Conservation (phyloP, 768 basidiomycete genomes). For the Amanita pallidorosea region DNA sequence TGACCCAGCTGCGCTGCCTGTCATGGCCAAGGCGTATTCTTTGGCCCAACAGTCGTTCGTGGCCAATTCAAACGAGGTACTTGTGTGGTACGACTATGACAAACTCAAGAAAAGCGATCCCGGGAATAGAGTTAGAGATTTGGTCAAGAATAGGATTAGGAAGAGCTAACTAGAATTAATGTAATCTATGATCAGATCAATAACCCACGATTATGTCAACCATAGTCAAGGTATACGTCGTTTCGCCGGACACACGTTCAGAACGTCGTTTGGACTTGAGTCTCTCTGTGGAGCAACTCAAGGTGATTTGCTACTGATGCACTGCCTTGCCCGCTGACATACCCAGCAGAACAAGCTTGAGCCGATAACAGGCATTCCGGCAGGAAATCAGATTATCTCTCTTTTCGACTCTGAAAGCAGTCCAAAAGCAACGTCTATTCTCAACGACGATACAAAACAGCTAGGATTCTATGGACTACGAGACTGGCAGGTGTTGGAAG, state of each 20-base stretch:
- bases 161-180: neutral
- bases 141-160: conserved; percentile 15
- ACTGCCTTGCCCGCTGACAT: neutral
- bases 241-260: conserved; percentile 82
- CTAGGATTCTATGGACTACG: conserved; percentile 67
- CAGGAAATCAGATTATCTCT: conserved; percentile 56
- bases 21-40: conserved; percentile 51
- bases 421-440: conserved; percentile 32
- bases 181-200: neutral
- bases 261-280: conserved; percentile 79
- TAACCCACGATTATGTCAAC: conserved; percentile 8
- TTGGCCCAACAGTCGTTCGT: conserved; percentile 52
- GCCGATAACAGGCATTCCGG: conserved; percentile 83
- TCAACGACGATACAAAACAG: conserved; percentile 57
- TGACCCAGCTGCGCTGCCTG: conserved; percentile 34
- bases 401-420: conserved; percentile 52
- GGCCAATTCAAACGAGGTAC: conserved; percentile 48
- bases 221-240: conserved; percentile 60
- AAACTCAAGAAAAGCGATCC: conserved; percentile 53
- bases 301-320: conserved; percentile 34
- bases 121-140: conserved; percentile 33
- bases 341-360: conserved; percentile 63
- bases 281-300: conserved; percentile 68
- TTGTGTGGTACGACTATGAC: conserved; percentile 79
- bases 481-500: conserved; percentile 77